phyloP scores from a whole-genome alignment of 1,139 yeast species.

The Debaryomyces nepalensis region DNA sequence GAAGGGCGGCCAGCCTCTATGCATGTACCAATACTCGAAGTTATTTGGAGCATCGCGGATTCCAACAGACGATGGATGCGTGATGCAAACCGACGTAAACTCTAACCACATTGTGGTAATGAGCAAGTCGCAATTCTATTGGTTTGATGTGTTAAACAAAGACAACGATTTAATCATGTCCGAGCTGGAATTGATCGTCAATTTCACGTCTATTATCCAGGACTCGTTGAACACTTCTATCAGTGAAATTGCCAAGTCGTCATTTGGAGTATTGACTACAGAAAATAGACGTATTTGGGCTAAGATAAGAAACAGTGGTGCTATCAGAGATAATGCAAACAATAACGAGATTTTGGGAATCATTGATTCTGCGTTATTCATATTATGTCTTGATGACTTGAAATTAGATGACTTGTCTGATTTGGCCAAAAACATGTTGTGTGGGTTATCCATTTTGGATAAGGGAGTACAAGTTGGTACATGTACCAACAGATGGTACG shows the following conservation, averaged over 20 bases:
- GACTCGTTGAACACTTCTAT: constrained; percentile 68
- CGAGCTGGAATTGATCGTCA: constrained; percentile 75
- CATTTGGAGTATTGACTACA: constrained; percentile 88
- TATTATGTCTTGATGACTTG: constrained; percentile 81
- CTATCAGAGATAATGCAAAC: constrained; percentile 43
- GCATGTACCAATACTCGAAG: constrained; percentile 89
- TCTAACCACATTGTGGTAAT: constrained; percentile 84
- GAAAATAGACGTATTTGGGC: constrained; percentile 91
- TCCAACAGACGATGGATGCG: constrained; percentile 78
- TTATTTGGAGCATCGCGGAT: constrained; percentile 86
- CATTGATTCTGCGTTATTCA: constrained; percentile 79
- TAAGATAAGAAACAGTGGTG: constrained; percentile 58
- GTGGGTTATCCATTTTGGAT: constrained; percentile 80
- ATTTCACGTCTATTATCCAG: constrained; percentile 72
- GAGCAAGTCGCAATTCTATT: constrained; percentile 85
- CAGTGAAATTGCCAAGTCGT: constrained; percentile 74
- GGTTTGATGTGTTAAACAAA: constrained; percentile 88
- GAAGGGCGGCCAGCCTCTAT: constrained; percentile 67
- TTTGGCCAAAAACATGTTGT: constrained; percentile 79
- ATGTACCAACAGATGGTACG: constrained; percentile 94
- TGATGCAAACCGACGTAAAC: constrained; percentile 77
- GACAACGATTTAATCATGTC: constrained; percentile 69
- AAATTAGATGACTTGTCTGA: constrained; percentile 68
- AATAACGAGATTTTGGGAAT: constrained; percentile 75
- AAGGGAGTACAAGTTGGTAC: constrained; percentile 92